Evolutionary conservation across 2,329 filamentous ascomycete species (phyloP).

Genomic region (Ophiostoma himal-ulmi): DNA sequence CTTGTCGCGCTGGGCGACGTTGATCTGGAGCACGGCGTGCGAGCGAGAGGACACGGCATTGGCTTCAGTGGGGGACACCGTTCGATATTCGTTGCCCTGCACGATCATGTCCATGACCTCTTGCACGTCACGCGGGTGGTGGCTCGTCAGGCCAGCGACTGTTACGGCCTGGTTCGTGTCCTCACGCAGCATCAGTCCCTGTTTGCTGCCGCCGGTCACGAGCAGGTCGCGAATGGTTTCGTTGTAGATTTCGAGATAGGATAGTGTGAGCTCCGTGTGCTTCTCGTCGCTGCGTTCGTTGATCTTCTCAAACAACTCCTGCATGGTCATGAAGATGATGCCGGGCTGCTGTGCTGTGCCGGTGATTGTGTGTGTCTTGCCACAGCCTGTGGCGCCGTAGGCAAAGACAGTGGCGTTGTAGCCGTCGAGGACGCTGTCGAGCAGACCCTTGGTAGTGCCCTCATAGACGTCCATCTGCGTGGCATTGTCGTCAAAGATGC

Average conservation of each 20-base stretch:
- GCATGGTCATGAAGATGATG: conserved; percentile 98
- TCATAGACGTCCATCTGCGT: conserved; percentile 93
- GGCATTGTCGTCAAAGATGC: conserved; percentile 93
- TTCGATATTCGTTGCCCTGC: conserved; percentile 85
- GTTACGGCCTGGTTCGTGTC: conserved; percentile 91
- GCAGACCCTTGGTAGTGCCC: conserved; percentile 77
- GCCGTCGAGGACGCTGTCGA: conserved; percentile 91
- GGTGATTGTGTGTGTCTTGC: conserved; percentile 96
- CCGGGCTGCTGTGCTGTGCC: conserved; percentile 88
- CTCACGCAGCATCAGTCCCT: conserved; percentile 84
- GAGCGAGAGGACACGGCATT: conserved; percentile 97
- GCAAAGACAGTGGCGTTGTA: conserved; percentile 99
- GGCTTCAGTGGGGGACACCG: conserved; percentile 92
- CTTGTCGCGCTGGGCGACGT: conserved; percentile 86
- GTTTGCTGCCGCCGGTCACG: conserved; percentile 75
- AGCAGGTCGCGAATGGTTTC: conserved; percentile 95
- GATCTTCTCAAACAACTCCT: conserved; percentile 96
- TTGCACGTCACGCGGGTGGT: conserved; percentile 83
- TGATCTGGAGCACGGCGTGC: conserved; percentile 95
- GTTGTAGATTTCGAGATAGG: conserved; percentile 98
- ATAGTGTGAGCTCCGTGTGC: conserved; percentile 81
- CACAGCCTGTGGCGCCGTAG: conserved; percentile 94
- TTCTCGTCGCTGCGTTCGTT: conserved; percentile 81
- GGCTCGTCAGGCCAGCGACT: conserved; percentile 83
- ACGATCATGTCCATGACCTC: conserved; percentile 99